phyloP scores from a whole-genome alignment of 2,329 filamentous ascomycete genomes.

The Oidium heveae region DNA sequence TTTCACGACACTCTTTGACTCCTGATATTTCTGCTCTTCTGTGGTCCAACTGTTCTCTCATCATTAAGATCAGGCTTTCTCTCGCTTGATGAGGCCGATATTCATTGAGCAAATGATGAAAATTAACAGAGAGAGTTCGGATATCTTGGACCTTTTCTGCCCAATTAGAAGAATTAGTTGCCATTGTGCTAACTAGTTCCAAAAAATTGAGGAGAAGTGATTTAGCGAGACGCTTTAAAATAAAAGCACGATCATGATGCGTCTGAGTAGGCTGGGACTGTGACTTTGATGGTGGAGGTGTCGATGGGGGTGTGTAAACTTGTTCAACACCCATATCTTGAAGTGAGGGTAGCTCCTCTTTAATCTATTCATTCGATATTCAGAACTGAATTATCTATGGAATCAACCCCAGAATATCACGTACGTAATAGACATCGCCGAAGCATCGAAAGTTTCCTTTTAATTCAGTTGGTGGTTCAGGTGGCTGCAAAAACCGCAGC shows the following conservation, averaged over 20 bases:
- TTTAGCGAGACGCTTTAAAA: conserved; percentile 57
- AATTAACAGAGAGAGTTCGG: conserved; percentile 63
- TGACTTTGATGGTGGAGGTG: conserved; percentile 1
- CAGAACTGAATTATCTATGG: conserved; percentile 3
- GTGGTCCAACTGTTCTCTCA: conserved; percentile 60
- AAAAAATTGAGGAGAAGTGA: conserved; percentile 74
- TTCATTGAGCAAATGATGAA: conserved; percentile 81
- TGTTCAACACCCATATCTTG: conserved; percentile 46
- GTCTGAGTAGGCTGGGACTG: conserved; percentile 14
- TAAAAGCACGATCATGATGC: conserved; percentile 35
- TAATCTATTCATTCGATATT: conserved; percentile 17
- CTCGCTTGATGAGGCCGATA: conserved; percentile 83
- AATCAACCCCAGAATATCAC: conserved; percentile 4
- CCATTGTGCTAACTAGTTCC: conserved; percentile 50
- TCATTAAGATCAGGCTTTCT: conserved; percentile 63
- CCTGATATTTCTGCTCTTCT: conserved; percentile 48
- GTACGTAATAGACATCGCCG: conserved; percentile 35
- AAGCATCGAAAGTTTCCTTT: conserved; percentile 53
- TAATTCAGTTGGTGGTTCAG: conserved; percentile 34
- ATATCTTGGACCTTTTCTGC: conserved; percentile 53
- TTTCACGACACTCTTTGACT: conserved; percentile 40
- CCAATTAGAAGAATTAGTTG: conserved; percentile 37
- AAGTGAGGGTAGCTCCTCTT: conserved; percentile 38
- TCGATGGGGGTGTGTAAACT: conserved; percentile 25
- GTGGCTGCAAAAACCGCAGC: conserved; percentile 57